Evolutionary conservation across 352 stramenopile species (phyloP), one percentile per base, ranked within the genome.

Genomic region (Pythium phragmiticola): DNA sequence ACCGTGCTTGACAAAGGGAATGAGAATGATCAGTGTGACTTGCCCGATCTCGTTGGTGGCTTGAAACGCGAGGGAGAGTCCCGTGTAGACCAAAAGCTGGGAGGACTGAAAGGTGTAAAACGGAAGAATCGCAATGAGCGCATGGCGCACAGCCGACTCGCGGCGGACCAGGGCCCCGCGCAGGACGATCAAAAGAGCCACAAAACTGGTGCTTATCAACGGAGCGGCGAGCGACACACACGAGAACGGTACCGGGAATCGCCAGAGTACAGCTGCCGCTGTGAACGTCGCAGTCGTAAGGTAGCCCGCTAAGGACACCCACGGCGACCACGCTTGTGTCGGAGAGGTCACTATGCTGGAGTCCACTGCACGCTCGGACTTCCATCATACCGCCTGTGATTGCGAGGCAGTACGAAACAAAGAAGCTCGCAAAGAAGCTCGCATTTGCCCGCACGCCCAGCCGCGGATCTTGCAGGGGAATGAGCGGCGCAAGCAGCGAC

Each of bases 41-140:
- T 63, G 64, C 1, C 33, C n/a, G 8, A 19, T 36, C 9, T 42
- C 37, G 41, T 47, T 49, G 4, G 45, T 12, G 7, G 37, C 23
- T 1, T 26, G 19, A 33, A 62, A 70, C 1, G 21, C n/a, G 3
- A 46, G 43, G 2, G 57, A 66, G 14, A 46, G 46, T 2, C 34
- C 16, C 5, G 57, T 39, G 34, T 70, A 70, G 12, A 63, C 2
- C 6, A 61, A 39, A 33, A 66, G 28, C 30, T 70, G 64, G 16
- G 39, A 52, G 17, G 30, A 16, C 26, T 70, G 64, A 4, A 66
- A 26, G 8, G n/a, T 28, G 16, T 58, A 49, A 1, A 19, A 50
- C 14, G 51, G 49, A 0, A 61, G 11, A 23, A 52, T 64, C 12
- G 11, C n/a, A 7, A 57, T 11, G 19, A 62, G 6, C 1, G 39